Evolutionary conservation across 148 eudicot genomes (phyloP).

Genomic region (Polygonum maritimum): DNA sequence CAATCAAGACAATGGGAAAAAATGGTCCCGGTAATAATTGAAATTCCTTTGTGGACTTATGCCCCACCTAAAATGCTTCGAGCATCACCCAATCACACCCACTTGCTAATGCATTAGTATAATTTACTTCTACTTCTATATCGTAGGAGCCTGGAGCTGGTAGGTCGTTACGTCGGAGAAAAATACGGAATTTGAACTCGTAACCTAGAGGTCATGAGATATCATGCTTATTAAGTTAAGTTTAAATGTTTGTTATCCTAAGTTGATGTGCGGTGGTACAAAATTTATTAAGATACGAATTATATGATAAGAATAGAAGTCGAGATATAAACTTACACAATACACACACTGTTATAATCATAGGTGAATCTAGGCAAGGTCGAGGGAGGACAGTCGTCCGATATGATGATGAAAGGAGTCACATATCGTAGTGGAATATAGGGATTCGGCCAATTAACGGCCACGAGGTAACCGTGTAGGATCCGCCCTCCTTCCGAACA

Average conservation of each 20-base stretch:
- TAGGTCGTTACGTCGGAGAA: too few species aligned
- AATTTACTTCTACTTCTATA: background rate
- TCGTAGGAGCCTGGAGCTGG: too few species aligned
- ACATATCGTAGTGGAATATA: too few species aligned
- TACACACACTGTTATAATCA: background rate
- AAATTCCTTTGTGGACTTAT: conserved; percentile 6
- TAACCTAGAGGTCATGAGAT: too few species aligned
- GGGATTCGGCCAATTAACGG: too few species aligned
- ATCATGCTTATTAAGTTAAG: too few species aligned
- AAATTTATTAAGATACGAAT: background rate
- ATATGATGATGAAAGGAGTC: too few species aligned
- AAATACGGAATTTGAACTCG: too few species aligned
- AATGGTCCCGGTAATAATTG: background rate
- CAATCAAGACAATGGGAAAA: background rate
- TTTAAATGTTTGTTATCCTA: background rate
- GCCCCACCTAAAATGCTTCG: conserved; percentile 6
- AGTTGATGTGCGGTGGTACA: background rate
- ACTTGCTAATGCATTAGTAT: background rate
- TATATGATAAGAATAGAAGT: background rate
- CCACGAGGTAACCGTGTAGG: too few species aligned
- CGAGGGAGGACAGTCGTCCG: too few species aligned
- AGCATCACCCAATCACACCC: background rate
- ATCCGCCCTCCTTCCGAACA: too few species aligned
- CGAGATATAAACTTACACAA: background rate
- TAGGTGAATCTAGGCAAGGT: too few species aligned